Percentiles rank a stretch among this genome's conserved stretches.
These are phyloP conservation scores for Solanum corneliomulleri DNA, from an alignment of 257 asterid species.

Conservation along the genomic window DNA sequence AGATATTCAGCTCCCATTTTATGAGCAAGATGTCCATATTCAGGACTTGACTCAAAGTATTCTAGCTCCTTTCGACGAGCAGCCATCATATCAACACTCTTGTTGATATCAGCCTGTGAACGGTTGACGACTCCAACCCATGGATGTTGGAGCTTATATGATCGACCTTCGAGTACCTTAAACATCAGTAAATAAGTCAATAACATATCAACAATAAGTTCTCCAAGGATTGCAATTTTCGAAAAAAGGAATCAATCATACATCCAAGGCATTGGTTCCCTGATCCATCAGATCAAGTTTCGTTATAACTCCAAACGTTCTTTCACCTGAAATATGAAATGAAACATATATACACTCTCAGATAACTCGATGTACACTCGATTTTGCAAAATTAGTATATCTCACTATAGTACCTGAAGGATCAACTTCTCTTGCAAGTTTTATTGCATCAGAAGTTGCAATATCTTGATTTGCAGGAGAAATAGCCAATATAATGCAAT, in stretches of 20 bases:
- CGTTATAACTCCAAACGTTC: slow-evolving; percentile 91
- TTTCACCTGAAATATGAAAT: slow-evolving; percentile 50
- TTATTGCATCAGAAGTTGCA: slow-evolving; percentile 97
- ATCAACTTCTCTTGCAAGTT: slow-evolving; percentile 96
- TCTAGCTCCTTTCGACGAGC: slow-evolving; percentile 88
- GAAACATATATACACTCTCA: not conserved
- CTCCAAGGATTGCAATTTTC: not conserved
- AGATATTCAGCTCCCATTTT: slow-evolving; percentile 96
- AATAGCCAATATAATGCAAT: slow-evolving; percentile 91
- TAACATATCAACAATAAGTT: not conserved
- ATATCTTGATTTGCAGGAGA: slow-evolving; percentile 99
- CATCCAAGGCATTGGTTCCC: slow-evolving; percentile 94
- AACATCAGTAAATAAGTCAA: slow-evolving; percentile 6
- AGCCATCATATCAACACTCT: slow-evolving; percentile 71
- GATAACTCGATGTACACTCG: not conserved
- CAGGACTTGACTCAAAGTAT: slow-evolving; percentile 90
- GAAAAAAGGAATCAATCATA: slow-evolving; percentile 19
- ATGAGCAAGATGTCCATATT: slow-evolving; percentile 81
- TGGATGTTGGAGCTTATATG: slow-evolving; percentile 88
- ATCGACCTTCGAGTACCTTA: slow-evolving; percentile 91
- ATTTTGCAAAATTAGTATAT: slow-evolving; percentile 1
- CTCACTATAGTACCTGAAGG: slow-evolving; percentile 48
- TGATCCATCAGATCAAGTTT: slow-evolving; percentile 96
- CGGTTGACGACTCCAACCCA: slow-evolving; percentile 99
- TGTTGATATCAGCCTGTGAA: slow-evolving; percentile 94